Percentiles rank a stretch among this genome's conserved stretches.
Evolutionary conservation across 257 asterid genomes (phyloP).

Genomic region (Gentiana macrophylla): DNA sequence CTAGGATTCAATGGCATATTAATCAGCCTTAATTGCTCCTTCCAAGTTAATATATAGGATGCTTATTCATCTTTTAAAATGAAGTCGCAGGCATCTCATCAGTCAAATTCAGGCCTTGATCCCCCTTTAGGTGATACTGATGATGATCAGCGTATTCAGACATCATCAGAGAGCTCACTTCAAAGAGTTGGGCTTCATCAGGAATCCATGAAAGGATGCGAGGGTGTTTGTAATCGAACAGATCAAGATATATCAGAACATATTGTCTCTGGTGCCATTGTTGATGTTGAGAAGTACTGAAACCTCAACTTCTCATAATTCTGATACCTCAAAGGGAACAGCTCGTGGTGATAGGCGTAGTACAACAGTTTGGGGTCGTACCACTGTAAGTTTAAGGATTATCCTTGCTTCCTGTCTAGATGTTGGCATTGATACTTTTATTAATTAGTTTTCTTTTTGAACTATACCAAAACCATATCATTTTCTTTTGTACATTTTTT

Average conservation of each 20-base stretch:
- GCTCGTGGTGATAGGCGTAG: slow-evolving; percentile 22
- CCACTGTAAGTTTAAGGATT: slow-evolving; percentile 49
- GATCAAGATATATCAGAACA: slow-evolving; percentile 13
- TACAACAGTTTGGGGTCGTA: slow-evolving; percentile 63
- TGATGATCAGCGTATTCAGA: slow-evolving; percentile 21
- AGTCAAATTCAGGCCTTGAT: slow-evolving; percentile 28
- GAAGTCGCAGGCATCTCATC: slow-evolving; percentile 42
- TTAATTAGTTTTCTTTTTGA: not conserved
- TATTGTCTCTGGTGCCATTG: slow-evolving; percentile 18
- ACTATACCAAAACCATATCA: not conserved
- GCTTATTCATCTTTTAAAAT: slow-evolving; percentile 1
- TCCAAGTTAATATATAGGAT: not conserved
- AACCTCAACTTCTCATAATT: slow-evolving; percentile 18
- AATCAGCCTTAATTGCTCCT: not conserved
- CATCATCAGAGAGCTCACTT: slow-evolving; percentile 20
- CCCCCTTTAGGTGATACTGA: slow-evolving; percentile 29
- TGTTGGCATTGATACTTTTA: not conserved
- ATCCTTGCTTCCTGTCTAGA: not conserved
- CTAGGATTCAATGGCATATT: not conserved
- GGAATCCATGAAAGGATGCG: slow-evolving; percentile 21
- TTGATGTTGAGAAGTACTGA: slow-evolving; percentile 28
- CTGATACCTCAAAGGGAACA: slow-evolving; percentile 35
- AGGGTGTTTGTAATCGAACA: slow-evolving; percentile 13
- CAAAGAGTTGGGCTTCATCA: slow-evolving; percentile 24
- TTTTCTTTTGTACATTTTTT: too few relatives aligned